Conservation (phyloP, 2,329 filamentous ascomycete genomes). For the Metarhizium anisopliae region DNA sequence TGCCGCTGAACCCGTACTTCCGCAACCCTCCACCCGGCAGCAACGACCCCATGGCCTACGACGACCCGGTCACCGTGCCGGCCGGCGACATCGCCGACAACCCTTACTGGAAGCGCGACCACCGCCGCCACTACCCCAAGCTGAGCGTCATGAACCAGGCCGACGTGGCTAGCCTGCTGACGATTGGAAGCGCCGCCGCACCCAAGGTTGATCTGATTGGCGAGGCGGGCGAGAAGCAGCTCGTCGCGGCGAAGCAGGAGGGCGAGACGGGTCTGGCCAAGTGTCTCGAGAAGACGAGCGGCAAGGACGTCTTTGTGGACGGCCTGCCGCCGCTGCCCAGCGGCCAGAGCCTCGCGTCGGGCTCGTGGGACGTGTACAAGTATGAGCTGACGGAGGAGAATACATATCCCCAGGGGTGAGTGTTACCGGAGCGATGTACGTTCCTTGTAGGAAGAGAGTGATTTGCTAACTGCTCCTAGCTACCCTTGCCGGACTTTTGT, state of each 20-base stretch:
- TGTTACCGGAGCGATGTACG: slow-evolving; percentile 14
- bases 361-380: slow-evolving; percentile 58
- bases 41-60: slow-evolving; percentile 28
- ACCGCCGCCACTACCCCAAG: slow-evolving; percentile 71
- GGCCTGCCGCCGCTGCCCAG: slow-evolving; percentile 83
- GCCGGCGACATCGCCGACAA: slow-evolving; percentile 35
- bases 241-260: slow-evolving; percentile 69
- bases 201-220: slow-evolving; percentile 77
- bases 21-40: slow-evolving; percentile 62
- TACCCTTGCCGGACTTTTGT: slow-evolving; percentile 58
- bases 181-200: slow-evolving; percentile 68
- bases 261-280: slow-evolving; percentile 65
- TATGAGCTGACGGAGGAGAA: slow-evolving; percentile 57
- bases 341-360: slow-evolving; percentile 48
- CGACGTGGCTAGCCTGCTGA: slow-evolving; percentile 77
- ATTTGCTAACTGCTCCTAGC: slow-evolving; percentile 30
- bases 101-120: slow-evolving; percentile 77
- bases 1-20: slow-evolving; percentile 88
- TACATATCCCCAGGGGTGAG: slow-evolving; percentile 62
- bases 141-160: slow-evolving; percentile 73
- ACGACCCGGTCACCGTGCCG: slow-evolving; percentile 49
- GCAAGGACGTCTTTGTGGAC: slow-evolving; percentile 57
- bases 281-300: slow-evolving; percentile 51
- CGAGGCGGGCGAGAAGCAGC: slow-evolving; percentile 49
- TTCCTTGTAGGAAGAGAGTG: not conserved